A percentile compares a stretch with the other conserved stretches of the same genome.
Conservation (phyloP, 305 asterid species). For the Solanum aculeatissimum region DNA sequence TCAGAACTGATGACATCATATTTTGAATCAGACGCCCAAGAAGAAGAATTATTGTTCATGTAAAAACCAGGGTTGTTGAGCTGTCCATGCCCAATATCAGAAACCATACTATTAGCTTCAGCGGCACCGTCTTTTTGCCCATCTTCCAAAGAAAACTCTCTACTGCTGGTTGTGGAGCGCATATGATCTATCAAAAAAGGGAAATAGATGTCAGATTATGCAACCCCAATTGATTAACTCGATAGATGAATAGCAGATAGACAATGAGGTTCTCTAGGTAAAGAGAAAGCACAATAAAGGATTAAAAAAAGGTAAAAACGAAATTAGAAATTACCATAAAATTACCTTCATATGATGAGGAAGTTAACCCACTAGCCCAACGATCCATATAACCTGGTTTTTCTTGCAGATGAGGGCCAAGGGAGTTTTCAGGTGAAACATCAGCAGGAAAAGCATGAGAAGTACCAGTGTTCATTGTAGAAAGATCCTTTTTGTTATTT, state of each 20-base stretch:
- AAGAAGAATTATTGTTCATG: slow-evolving; percentile 25
- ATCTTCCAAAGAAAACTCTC: slow-evolving; percentile 19
- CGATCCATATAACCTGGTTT: slow-evolving; percentile 28
- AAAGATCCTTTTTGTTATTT: slow-evolving; percentile 20
- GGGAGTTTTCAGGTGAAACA: slow-evolving; percentile 27
- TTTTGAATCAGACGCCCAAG: slow-evolving; percentile 35
- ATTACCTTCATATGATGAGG: slow-evolving; percentile 55
- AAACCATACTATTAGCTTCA: slow-evolving; percentile 5
- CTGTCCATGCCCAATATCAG: slow-evolving; percentile 39
- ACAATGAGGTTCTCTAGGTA: background rate
- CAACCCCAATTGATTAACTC: background rate
- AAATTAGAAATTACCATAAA: background rate
- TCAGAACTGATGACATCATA: slow-evolving; percentile 33
- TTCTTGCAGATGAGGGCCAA: slow-evolving; percentile 20
- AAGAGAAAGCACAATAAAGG: background rate
- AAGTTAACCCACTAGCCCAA: slow-evolving; percentile 20
- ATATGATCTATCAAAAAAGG: slow-evolving; percentile 28
- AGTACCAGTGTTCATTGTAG: slow-evolving; percentile 21
- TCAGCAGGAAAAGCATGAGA: slow-evolving; percentile 26
- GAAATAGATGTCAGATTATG: background rate
- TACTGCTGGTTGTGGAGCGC: slow-evolving; percentile 22
- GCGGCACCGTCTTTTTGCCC: slow-evolving; percentile 17
- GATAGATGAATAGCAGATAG: background rate
- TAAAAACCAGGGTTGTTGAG: slow-evolving; percentile 19
- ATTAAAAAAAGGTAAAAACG: background rate